Evolutionary conservation across 768 basidiomycete genomes (phyloP).

Genomic region (Amanita polypyramis): DNA sequence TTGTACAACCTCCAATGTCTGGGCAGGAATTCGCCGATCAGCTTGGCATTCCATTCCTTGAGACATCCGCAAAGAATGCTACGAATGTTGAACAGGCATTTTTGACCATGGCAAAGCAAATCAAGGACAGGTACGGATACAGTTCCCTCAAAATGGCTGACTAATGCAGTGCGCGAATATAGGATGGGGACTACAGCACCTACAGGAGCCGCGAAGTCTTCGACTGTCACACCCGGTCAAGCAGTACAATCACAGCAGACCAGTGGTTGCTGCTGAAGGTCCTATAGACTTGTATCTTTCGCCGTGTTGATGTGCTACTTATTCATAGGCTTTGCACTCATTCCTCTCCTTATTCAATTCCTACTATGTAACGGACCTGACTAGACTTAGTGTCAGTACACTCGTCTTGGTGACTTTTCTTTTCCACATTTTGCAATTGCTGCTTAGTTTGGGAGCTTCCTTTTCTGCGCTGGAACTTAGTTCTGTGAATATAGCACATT

Average conservation of each 20-base stretch:
- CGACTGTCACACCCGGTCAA: constrained; percentile 78
- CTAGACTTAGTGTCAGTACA: constrained; percentile 5
- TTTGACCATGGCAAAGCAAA: constrained; percentile 97
- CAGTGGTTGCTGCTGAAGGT: constrained; percentile 69
- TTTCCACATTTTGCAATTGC: background rate
- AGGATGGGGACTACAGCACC: constrained; percentile 84
- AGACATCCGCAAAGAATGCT: constrained; percentile 98
- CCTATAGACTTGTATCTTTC: background rate
- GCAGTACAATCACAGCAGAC: constrained; percentile 67
- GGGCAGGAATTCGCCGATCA: constrained; percentile 89
- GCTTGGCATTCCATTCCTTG: constrained; percentile 87
- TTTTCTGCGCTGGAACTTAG: constrained; percentile 1
- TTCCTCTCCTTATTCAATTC: constrained; percentile 1
- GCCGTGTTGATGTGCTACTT: background rate
- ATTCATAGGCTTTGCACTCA: background rate
- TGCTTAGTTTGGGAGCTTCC: background rate
- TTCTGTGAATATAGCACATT: constrained; percentile 5
- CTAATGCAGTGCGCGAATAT: background rate
- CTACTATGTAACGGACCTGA: constrained; percentile 5
- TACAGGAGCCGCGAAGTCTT: constrained; percentile 67
- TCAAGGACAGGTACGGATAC: constrained; percentile 69
- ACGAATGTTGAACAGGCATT: constrained; percentile 99
- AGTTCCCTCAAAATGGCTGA: background rate
- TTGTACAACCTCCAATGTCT: background rate
- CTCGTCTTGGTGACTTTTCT: constrained; percentile 1